phyloP scores from a whole-genome alignment of 345 rosid genomes.

The Noccaea bulbosa region DNA sequence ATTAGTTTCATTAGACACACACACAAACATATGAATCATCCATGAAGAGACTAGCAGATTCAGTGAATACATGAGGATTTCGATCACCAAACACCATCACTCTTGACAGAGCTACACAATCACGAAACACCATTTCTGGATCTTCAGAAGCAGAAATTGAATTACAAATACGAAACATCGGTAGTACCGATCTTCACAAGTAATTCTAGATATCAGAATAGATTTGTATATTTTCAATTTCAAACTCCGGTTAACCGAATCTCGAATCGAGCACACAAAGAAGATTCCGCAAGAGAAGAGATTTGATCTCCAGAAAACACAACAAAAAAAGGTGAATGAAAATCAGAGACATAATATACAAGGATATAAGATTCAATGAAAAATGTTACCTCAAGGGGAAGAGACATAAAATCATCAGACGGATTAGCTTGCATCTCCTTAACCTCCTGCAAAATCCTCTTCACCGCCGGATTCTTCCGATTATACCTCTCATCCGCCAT shows the following conservation, averaged over 20 bases:
- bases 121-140: conserved; percentile 8
- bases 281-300: not conserved
- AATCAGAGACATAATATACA: not conserved
- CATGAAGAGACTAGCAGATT: conserved; percentile 4
- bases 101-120: not conserved
- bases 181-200: not conserved
- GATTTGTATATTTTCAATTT: not conserved
- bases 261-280: conserved; percentile 15
- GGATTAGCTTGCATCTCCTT: conserved; percentile 99
- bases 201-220: not conserved
- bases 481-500: conserved; percentile 93
- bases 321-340: not conserved
- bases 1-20: no score
- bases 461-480: conserved; percentile 89
- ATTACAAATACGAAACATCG: not conserved
- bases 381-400: conserved; percentile 85
- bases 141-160: conserved; percentile 1
- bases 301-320: not conserved
- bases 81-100: conserved; percentile 2
- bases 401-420: conserved; percentile 96
- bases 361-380: not conserved
- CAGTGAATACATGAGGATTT: not conserved
- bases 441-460: conserved; percentile 97
- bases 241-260: not conserved
- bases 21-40: no score